Evolutionary conservation across 2,329 filamentous ascomycete species (phyloP).

Genomic region (Aspergillus sp.): DNA sequence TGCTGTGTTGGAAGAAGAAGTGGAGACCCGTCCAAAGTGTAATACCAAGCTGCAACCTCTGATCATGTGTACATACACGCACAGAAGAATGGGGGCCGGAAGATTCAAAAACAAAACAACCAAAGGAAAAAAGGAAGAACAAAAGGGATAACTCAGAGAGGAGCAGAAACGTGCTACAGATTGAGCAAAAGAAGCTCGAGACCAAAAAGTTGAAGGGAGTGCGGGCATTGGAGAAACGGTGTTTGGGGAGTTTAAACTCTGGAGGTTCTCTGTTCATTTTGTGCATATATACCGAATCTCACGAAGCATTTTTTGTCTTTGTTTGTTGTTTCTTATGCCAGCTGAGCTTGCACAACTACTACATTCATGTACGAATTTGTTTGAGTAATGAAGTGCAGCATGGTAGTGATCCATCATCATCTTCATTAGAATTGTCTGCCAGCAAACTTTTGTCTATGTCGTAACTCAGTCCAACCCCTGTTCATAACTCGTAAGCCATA

Average conservation of each 20-base stretch:
- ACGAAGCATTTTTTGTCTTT: constrained; percentile 3
- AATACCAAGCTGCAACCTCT: constrained; percentile 7
- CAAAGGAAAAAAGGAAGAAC: background rate
- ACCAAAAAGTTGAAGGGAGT: constrained; percentile 3
- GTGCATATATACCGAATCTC: constrained; percentile 1
- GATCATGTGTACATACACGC: background rate
- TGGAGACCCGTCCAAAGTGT: constrained; percentile 3
- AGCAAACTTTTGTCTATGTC: no score
- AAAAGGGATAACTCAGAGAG: constrained; percentile 12
- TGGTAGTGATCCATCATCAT: no score
- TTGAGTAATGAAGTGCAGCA: no score
- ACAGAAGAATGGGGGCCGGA: background rate
- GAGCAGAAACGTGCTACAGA: background rate
- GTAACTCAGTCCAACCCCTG: no score
- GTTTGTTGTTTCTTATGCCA: background rate
- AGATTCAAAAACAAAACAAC: background rate
- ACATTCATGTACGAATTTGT: no score
- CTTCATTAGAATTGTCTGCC: no score
- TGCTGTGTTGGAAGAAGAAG: background rate
- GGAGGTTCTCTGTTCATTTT: constrained; percentile 13
- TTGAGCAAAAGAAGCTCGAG: background rate
- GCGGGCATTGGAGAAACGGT: constrained; percentile 12
- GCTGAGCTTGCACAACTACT: no score
- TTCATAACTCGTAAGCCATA: no score
- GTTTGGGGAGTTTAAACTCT: constrained; percentile 13